These are phyloP conservation scores for Cicer judaicum DNA, from an alignment of 306 rosid species.

Conservation along the genomic window DNA sequence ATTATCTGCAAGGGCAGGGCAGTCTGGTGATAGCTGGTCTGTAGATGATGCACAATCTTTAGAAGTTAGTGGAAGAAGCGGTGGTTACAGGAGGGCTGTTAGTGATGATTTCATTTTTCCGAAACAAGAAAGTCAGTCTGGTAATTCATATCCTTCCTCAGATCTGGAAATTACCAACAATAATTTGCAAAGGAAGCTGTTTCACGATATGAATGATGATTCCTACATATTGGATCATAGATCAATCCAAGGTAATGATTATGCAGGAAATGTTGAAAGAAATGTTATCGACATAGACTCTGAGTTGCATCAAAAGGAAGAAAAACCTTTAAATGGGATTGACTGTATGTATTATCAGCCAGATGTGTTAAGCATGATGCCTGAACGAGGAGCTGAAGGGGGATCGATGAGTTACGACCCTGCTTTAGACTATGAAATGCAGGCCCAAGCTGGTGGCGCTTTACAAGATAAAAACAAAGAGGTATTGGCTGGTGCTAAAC, in stretches of 20 bases:
- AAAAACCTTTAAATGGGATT: constrained; percentile 50
- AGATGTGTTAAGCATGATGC: constrained; percentile 85
- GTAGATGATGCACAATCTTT: constrained; percentile 61
- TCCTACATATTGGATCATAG: constrained; percentile 79
- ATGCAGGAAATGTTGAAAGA: constrained; percentile 59
- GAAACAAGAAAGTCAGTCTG: constrained; percentile 57
- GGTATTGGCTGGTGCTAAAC: constrained; percentile 51
- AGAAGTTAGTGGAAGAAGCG: constrained; percentile 69
- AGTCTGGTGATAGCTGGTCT: constrained; percentile 49
- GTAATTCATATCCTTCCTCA: constrained; percentile 49
- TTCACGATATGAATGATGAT: constrained; percentile 71
- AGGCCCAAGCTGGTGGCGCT: constrained; percentile 52
- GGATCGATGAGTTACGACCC: constrained; percentile 74
- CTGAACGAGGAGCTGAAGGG: constrained; percentile 74
- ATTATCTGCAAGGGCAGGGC: constrained; percentile 56
- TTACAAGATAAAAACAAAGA: constrained; percentile 57
- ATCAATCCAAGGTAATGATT: constrained; percentile 56
- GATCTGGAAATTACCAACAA: constrained; percentile 57
- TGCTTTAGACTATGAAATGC: constrained; percentile 90
- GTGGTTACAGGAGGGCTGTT: constrained; percentile 59
- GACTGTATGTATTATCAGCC: constrained; percentile 66
- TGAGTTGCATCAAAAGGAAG: constrained; percentile 60
- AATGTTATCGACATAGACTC: constrained; percentile 82
- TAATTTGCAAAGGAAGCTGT: constrained; percentile 60
- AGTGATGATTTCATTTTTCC: constrained; percentile 74